These are phyloP conservation scores for Claviceps humidiphila DNA, from an alignment of 2,329 filamentous ascomycete species.

Conservation along the genomic window DNA sequence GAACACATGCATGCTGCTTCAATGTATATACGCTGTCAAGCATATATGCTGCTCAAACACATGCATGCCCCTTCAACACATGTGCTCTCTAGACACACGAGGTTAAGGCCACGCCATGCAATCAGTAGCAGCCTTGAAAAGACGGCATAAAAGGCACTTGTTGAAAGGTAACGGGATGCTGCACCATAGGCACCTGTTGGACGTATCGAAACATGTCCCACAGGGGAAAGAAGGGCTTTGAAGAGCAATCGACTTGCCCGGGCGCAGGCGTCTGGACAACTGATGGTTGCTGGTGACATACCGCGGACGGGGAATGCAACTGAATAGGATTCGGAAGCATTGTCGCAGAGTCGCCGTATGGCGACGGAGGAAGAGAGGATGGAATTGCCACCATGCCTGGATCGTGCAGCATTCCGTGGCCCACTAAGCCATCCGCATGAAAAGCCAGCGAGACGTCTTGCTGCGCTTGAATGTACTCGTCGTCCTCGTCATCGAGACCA, in stretches of 20 bases:
- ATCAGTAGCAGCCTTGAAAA: constrained; percentile 37
- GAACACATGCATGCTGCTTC: too few species aligned
- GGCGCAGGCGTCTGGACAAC: constrained; percentile 13
- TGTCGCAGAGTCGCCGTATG: constrained; percentile 28
- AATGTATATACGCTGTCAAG: too few species aligned
- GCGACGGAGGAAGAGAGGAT: constrained; percentile 17
- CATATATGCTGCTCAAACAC: too few species aligned
- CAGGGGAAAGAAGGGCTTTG: constrained; percentile 36
- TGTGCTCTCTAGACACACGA: too few species aligned
- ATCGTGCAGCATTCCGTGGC: too few species aligned
- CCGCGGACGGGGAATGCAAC: constrained; percentile 14
- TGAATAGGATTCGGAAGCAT: constrained; percentile 8
- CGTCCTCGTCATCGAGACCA: constrained; percentile 16
- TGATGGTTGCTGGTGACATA: constrained; percentile 20
- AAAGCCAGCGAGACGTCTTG: constrained; percentile 14
- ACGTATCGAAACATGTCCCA: constrained; percentile 42
- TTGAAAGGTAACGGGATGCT: constrained; percentile 37
- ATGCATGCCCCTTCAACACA: too few species aligned
- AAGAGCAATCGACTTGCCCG: constrained; percentile 24
- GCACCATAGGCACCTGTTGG: constrained; percentile 34
- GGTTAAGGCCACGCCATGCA: background rate
- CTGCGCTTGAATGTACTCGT: constrained; percentile 34
- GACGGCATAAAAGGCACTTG: constrained; percentile 38
- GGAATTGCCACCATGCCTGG: too few species aligned
- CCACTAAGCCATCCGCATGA: constrained; percentile 7